Evolutionary conservation across 352 stramenopile genomes (phyloP), one percentile per base, ranked within the genome.

Genomic region (Phytopythium mirpurense): DNA sequence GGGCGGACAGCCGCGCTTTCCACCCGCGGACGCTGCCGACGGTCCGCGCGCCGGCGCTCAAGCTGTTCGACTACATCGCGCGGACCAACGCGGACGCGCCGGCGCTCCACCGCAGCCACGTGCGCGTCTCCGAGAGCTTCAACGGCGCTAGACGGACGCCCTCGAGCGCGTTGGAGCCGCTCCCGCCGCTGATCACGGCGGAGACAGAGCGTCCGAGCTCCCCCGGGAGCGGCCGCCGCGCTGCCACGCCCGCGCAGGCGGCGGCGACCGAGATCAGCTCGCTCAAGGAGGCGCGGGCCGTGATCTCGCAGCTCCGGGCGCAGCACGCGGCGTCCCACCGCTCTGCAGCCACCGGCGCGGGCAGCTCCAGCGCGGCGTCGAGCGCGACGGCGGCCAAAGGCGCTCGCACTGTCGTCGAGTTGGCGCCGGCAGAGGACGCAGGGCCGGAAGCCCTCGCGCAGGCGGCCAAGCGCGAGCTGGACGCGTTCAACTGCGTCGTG

Each of bases 51-150:
- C 76, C 72, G 21, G 64, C 72, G 18, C 63, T 90, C 38, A 86
- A 71, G 49, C 54, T 78, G 14, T 88, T 90, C 40, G 59, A 71
- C 41, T 64, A 70, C 36, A 77, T 90, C 35, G 70, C 87, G 58
- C 53, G 50, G 26, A 34, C 47, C 3, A 54, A 54, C 31, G 21
- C 35, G 53, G 19, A 27, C 18, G 11, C 18, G 7, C 35, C 26
- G 14, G 23, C 40, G 27, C 3, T 24, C 38, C 10, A 31, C 18
- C 16, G 51, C 35, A 26, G 37, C 45, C 16, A 62, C 6, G 26
- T 42, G 21, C 40, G 41, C 8, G 51, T 75, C 7, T 67, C 65
- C 21, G 55, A 62, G 36, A 80, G 63, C 41, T 80, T 77, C 47
- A 67, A 76, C 21, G n/a, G 27, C 38, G 57, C 18, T 48, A 70